A percentile compares a stretch with the other conserved stretches of the same genome.
These are phyloP conservation scores for Anthracocystis setariae DNA, from an alignment of 1,284 basidiomycete genomes.

Conservation along the genomic window DNA sequence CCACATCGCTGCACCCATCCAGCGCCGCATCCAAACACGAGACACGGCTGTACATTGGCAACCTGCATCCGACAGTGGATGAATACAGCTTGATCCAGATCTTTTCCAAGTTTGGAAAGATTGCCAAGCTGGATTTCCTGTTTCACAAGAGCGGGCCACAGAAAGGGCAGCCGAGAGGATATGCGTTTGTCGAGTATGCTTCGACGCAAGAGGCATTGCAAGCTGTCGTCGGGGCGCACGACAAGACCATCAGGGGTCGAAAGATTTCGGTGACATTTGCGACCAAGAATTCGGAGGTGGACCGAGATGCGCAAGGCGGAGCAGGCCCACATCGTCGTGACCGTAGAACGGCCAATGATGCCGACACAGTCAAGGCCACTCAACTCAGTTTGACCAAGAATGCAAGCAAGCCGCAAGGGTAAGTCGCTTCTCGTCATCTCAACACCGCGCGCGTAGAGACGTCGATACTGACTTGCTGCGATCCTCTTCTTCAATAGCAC, in stretches of 20 bases:
- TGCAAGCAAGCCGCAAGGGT: constrained; percentile 75
- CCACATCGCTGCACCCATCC: neutral
- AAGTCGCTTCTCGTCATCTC: neutral
- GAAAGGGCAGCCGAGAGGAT: constrained; percentile 92
- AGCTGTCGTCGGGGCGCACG: constrained; percentile 80
- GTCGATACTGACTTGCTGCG: neutral
- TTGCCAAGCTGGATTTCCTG: constrained; percentile 90
- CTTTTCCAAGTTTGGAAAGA: constrained; percentile 89
- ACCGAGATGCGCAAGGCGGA: constrained; percentile 4
- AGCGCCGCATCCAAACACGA: constrained; percentile 21
- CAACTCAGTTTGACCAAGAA: constrained; percentile 87
- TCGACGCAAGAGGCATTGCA: constrained; percentile 75
- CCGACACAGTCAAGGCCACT: constrained; percentile 78
- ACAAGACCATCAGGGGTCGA: constrained; percentile 83
- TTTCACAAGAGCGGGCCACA: constrained; percentile 90
- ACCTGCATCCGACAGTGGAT: constrained; percentile 85
- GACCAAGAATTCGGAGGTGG: constrained; percentile 72
- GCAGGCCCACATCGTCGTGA: constrained; percentile 41
- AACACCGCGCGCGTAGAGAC: neutral
- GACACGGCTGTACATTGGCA: constrained; percentile 85
- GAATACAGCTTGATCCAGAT: constrained; percentile 85
- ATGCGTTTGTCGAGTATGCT: constrained; percentile 88
- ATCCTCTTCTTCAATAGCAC: constrained; percentile 69
- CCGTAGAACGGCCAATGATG: constrained; percentile 38
- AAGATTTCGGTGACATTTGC: constrained; percentile 89